Percentiles rank a stretch among this genome's conserved stretches.
phyloP scores from a whole-genome alignment of 495 filamentous ascomycete genomes.

The Aspergillus asperescens region DNA sequence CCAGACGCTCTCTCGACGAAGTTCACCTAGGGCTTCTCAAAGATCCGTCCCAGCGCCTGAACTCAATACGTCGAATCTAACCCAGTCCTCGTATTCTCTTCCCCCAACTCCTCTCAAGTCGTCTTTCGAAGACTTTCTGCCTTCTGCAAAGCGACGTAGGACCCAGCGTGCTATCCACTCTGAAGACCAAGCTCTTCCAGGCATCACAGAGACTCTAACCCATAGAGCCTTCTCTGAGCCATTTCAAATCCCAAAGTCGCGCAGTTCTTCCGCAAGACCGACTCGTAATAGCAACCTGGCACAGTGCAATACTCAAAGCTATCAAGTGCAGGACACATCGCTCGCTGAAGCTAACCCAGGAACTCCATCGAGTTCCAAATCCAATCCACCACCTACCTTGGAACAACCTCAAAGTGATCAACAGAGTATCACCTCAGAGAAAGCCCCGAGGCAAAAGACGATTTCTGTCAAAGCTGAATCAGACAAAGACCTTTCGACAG shows the following conservation, averaged over 20 bases:
- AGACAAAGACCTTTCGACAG: background rate
- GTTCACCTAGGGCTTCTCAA: slow-evolving; percentile 22
- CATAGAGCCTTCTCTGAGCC: slow-evolving; percentile 3
- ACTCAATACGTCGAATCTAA: slow-evolving; percentile 10
- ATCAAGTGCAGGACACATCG: background rate
- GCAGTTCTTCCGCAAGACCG: background rate
- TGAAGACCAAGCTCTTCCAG: slow-evolving; percentile 12
- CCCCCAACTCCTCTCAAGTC: slow-evolving; percentile 22
- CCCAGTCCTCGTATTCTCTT: slow-evolving; percentile 23
- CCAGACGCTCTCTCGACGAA: slow-evolving; percentile 16
- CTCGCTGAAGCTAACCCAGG: background rate
- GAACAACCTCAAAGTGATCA: slow-evolving; percentile 11
- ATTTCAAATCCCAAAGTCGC: background rate
- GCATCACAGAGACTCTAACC: background rate
- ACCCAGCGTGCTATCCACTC: slow-evolving; percentile 17
- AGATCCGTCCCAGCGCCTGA: slow-evolving; percentile 19
- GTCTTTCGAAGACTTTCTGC: slow-evolving; percentile 24
- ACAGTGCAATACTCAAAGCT: background rate
- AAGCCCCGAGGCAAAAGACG: slow-evolving; percentile 15
- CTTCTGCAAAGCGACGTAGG: slow-evolving; percentile 26
- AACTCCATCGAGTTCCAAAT: background rate
- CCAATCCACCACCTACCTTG: slow-evolving; percentile 1
- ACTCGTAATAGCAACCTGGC: background rate
- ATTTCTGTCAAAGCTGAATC: slow-evolving; percentile 9
- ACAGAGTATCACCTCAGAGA: background rate